phyloP scores from a whole-genome alignment of 768 basidiomycete species.

The Lentinula boryana region DNA sequence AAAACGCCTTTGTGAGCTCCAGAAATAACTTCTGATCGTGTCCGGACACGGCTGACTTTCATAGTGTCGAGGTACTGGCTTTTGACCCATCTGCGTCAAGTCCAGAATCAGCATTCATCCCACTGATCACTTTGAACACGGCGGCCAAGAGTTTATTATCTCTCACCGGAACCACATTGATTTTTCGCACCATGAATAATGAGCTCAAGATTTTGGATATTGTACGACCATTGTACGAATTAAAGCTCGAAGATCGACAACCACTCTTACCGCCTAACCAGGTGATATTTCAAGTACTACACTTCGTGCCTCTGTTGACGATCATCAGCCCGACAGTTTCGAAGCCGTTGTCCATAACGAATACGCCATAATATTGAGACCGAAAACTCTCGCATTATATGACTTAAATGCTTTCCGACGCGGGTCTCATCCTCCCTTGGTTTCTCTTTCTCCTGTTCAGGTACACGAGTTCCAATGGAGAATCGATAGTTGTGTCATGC shows the following conservation, averaged over 20 bases:
- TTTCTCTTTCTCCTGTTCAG: constrained; percentile 36
- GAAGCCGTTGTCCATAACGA: constrained; percentile 36
- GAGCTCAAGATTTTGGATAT: constrained; percentile 4
- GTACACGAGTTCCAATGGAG: constrained; percentile 48
- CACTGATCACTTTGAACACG: constrained; percentile 21
- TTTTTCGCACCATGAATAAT: constrained; percentile 26
- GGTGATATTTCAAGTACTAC: background rate
- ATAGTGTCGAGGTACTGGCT: constrained; percentile 36
- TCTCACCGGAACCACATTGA: constrained; percentile 30
- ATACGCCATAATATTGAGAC: constrained; percentile 41
- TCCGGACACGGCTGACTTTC: background rate
- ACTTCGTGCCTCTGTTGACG: background rate
- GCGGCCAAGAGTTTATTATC: constrained; percentile 26
- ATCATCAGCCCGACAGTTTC: constrained; percentile 30
- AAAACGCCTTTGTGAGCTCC: constrained; percentile 32
- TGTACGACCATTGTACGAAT: background rate
- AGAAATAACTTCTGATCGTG: background rate
- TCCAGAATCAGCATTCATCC: constrained; percentile 31
- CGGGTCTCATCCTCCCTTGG: constrained; percentile 8
- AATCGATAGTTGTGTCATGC: constrained; percentile 45
- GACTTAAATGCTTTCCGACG: constrained; percentile 21
- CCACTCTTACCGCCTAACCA: constrained; percentile 4
- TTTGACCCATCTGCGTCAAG: constrained; percentile 29
- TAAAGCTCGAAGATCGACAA: background rate
- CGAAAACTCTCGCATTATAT: constrained; percentile 37